Conservation (phyloP, 1,284 basidiomycete species). For the Ceratobasidium sp. region DNA sequence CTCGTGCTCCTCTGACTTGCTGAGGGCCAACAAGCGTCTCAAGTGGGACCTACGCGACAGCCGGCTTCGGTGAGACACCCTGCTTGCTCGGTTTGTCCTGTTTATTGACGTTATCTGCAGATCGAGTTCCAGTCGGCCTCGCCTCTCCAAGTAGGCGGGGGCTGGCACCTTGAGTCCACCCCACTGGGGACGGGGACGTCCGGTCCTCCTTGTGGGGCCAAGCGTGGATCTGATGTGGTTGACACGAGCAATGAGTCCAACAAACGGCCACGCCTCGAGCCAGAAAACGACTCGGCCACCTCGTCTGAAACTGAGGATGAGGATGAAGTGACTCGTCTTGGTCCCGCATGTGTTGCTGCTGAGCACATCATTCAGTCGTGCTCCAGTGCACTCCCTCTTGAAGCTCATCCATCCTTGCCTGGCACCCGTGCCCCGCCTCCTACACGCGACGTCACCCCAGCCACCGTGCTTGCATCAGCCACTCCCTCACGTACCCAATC, state of each 20-base stretch:
- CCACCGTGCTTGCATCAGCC: not conserved
- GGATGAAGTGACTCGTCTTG: not conserved
- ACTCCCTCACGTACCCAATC: not conserved
- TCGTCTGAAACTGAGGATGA: not conserved
- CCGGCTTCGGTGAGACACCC: not conserved
- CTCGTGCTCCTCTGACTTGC: not conserved
- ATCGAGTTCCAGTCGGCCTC: not conserved
- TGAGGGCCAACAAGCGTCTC: slow-evolving; percentile 8
- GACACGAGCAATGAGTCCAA: not conserved
- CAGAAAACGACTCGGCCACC: not conserved
- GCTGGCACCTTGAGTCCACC: slow-evolving; percentile 1
- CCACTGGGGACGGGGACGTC: not conserved
- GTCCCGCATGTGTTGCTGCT: not conserved
- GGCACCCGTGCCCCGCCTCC: not conserved
- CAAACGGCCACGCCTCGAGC: not conserved
- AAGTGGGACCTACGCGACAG: slow-evolving; percentile 20
- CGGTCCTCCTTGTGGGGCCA: not conserved
- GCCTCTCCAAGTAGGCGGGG: slow-evolving; percentile 21
- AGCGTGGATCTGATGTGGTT: not conserved
- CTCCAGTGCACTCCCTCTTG: not conserved
- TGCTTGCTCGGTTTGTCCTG: not conserved
- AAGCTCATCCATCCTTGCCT: not conserved
- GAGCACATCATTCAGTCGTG: too few species aligned
- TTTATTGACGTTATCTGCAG: not conserved
- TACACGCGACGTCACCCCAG: not conserved